A percentile compares a stretch with the other conserved stretches of the same genome.
Evolutionary conservation across 2,329 filamentous ascomycete species (phyloP).

Genomic region (Diaporthe sp.): DNA sequence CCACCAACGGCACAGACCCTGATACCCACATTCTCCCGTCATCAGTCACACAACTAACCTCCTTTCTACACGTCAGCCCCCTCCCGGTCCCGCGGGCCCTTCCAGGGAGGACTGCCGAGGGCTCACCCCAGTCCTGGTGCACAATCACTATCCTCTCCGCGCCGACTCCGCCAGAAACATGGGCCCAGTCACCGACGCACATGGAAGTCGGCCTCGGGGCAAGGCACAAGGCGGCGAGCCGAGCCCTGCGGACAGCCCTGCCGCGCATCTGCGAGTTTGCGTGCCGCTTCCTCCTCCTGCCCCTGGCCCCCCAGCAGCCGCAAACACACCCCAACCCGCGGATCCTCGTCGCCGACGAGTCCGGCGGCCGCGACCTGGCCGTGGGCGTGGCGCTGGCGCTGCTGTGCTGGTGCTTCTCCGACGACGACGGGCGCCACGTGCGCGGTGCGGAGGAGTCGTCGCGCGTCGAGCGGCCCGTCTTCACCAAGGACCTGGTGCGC

Average conservation of each 20-base stretch:
- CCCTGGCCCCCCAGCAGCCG: neutral
- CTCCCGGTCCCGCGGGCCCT: constrained; percentile 32
- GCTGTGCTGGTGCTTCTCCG: constrained; percentile 77
- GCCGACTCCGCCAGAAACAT: constrained; percentile 60
- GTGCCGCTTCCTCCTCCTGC: constrained; percentile 51
- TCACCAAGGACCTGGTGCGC: constrained; percentile 85
- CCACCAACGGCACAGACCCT: neutral
- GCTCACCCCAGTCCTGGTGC: constrained; percentile 49
- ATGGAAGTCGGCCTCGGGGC: constrained; percentile 73
- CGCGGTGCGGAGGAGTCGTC: constrained; percentile 42
- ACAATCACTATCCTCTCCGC: constrained; percentile 60
- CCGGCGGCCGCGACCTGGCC: constrained; percentile 81
- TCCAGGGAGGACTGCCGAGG: neutral
- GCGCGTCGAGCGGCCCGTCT: constrained; percentile 44
- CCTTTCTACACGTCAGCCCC: constrained; percentile 47
- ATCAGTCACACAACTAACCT: constrained; percentile 37
- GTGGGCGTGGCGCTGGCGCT: constrained; percentile 83
- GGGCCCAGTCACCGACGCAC: constrained; percentile 55
- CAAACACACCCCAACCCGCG: neutral
- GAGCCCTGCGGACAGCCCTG: constrained; percentile 83
- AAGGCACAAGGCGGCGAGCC: constrained; percentile 82
- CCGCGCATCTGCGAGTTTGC: constrained; percentile 73
- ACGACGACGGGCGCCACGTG: constrained; percentile 69
- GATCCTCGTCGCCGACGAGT: constrained; percentile 78
- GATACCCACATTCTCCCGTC: constrained; percentile 23